Percentiles rank a stretch among this genome's conserved stretches.
phyloP scores from a whole-genome alignment of 139 green algal genomes.

The Asterochloris erici region DNA sequence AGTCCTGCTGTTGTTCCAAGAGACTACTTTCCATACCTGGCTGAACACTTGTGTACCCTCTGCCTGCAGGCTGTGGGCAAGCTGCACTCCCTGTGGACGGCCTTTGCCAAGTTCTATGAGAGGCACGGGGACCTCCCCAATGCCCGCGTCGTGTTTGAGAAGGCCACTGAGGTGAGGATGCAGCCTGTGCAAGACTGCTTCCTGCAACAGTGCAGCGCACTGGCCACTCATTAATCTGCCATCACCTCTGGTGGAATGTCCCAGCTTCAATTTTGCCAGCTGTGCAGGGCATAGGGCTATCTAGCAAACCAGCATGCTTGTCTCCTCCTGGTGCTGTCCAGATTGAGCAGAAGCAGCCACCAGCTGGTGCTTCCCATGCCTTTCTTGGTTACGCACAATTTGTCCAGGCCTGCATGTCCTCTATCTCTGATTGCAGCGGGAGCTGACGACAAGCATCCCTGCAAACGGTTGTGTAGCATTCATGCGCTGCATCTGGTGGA shows the following conservation, averaged over 20 bases:
- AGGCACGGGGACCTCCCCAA: conserved; percentile 87
- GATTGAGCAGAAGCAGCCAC: too few relatives aligned
- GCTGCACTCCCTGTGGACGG: conserved; percentile 81
- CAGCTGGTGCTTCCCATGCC: too few relatives aligned
- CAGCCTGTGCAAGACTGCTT: not conserved
- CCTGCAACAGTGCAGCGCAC: not conserved
- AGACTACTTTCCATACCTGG: too few relatives aligned
- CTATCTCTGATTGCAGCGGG: not conserved
- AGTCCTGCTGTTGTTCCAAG: too few relatives aligned
- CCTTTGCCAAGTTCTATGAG: conserved; percentile 98
- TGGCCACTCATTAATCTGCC: too few relatives aligned
- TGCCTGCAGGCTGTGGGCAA: conserved; percentile 67
- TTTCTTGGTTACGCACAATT: too few relatives aligned
- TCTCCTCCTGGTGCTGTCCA: too few relatives aligned
- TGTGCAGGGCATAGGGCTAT: not conserved
- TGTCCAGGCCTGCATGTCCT: not conserved
- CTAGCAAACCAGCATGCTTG: too few relatives aligned
- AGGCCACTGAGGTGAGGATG: conserved; percentile 46
- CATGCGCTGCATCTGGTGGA: too few relatives aligned
- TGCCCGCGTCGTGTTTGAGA: conserved; percentile 89
- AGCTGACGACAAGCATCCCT: not conserved
- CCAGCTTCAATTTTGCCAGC: not conserved
- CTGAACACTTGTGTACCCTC: not conserved
- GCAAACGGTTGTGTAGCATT: not conserved
- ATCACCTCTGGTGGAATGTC: not conserved